Percentiles rank a stretch among this genome's conserved stretches.
Evolutionary conservation across 176 grass and related monocot species (phyloP).

Genomic region (Oryza longistaminata): DNA sequence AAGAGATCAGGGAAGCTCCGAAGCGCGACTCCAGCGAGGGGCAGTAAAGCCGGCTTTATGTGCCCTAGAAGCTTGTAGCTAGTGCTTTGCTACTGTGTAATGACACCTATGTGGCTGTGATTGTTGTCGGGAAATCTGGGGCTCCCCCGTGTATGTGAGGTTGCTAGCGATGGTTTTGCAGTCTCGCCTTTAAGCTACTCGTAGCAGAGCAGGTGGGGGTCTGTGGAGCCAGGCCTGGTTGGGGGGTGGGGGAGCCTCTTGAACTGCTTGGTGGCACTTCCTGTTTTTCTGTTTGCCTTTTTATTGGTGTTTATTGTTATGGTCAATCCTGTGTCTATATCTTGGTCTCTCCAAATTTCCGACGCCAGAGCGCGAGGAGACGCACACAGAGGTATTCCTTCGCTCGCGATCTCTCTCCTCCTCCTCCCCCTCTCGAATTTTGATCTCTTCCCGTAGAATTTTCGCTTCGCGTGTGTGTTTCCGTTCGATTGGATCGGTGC

Average conservation of each 20-base stretch:
- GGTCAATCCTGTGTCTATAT: conserved; percentile 17
- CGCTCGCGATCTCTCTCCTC: background rate
- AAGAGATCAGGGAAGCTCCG: conserved; percentile 50
- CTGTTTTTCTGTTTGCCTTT: conserved; percentile 33
- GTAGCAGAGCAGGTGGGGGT: background rate
- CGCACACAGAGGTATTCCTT: conserved; percentile 40
- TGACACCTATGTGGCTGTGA: conserved; percentile 41
- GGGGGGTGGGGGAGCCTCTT: conserved; percentile 10
- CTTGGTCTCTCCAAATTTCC: conserved; percentile 22
- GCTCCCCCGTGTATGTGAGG: conserved; percentile 27
- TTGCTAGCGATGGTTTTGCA: background rate
- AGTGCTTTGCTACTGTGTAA: too few relatives aligned
- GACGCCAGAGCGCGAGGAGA: conserved; percentile 32
- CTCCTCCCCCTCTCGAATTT: too few relatives aligned
- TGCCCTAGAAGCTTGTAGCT: conserved; percentile 45
- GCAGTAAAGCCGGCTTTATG: conserved; percentile 51
- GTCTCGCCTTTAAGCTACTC: background rate
- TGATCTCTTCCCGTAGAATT: background rate
- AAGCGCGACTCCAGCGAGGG: conserved; percentile 40
- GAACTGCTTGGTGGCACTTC: conserved; percentile 29
- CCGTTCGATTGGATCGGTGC: background rate
- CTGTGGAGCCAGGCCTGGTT: background rate
- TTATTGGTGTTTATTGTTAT: conserved; percentile 20
- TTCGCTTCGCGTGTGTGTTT: too few relatives aligned
- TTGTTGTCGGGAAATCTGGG: conserved; percentile 37